Base-by-base conservation (phyloP, 352 stramenopile species). In the Discostella stelligera region DNA sequence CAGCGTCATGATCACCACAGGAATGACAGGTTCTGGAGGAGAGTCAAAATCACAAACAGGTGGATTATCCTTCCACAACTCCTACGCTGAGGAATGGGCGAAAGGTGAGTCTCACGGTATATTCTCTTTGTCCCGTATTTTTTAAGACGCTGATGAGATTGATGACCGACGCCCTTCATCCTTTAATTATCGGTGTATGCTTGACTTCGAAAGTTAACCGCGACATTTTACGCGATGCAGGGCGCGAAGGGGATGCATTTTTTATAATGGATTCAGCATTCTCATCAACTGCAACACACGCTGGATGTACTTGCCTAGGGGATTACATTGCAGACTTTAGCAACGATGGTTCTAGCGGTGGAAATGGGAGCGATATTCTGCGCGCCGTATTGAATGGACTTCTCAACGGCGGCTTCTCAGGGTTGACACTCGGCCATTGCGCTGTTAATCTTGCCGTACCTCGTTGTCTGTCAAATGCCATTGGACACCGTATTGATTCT, bases 321-420 rank as follows among this genome's bases (percentile, higher is more conserved):
- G 72, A 82, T 65, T 49, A 66, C 11, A 46, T 76, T 23, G 44
- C 59, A 1, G 66, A 80, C 61, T 77, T 77, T 27, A 61, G 71
- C 32, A 55, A 62, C 50, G 69, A 58, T 30, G 62, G 53, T 46
- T 23, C 6, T 0, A 60, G 14, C 18, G 21, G 32, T n/a, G 32
- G 23, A n/a, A 56, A 56, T 48, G 41, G 60, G 8, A 25, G 39
- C 41, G 37, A 44, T 44, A 71, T 67, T 49, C 63, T 85, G 25
- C 49, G 60, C 18, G 46, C 65, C 18, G 53, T 76, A 8, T 41
- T 81, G 1, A 85, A 85, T 56, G 77, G 77, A 10, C 58, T 85
- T 20, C 7, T 82, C 55, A 85, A 82, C 54, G 77, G 77, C 44
- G 77, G 77, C 23, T 70, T 82, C 18, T 85, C 77, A 3, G 77